Percentiles rank a stretch among this genome's conserved stretches.
phyloP scores from a whole-genome alignment of 495 filamentous ascomycete species.

The Hypoxylon crocopeplum region DNA sequence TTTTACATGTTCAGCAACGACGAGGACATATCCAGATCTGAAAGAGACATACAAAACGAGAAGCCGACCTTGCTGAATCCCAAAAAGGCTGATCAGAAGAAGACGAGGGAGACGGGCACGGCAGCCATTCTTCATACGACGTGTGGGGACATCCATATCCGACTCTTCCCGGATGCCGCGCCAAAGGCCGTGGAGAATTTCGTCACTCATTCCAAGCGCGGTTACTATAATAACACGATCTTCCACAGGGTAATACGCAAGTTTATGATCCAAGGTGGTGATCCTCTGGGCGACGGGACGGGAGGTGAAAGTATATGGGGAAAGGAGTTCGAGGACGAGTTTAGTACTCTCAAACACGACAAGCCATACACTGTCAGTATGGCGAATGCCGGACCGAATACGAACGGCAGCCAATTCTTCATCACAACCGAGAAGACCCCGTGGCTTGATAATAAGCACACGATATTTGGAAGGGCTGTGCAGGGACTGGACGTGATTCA shows the following conservation, averaged over 20 bases:
- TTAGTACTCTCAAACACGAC: constrained; percentile 89
- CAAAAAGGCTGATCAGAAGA: constrained; percentile 57
- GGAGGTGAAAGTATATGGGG: constrained; percentile 98
- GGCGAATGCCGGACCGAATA: constrained; percentile 93
- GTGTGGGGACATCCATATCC: constrained; percentile 92
- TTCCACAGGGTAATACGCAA: constrained; percentile 98
- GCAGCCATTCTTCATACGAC: constrained; percentile 90
- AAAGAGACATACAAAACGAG: constrained; percentile 94
- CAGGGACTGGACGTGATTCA: constrained; percentile 95
- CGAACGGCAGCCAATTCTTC: constrained; percentile 89
- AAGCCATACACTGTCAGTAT: constrained; percentile 95
- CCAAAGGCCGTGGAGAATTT: constrained; percentile 99
- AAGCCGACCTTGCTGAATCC: constrained; percentile 68
- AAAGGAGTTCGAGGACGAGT: constrained; percentile 93
- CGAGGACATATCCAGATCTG: constrained; percentile 78
- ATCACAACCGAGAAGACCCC: constrained; percentile 97
- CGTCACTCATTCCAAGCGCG: constrained; percentile 82
- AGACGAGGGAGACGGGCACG: constrained; percentile 72
- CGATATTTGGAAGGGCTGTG: constrained; percentile 89
- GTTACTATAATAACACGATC: constrained; percentile 96
- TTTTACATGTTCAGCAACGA: constrained; percentile 99
- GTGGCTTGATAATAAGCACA: constrained; percentile 97
- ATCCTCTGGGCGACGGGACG: constrained; percentile 93
- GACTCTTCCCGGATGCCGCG: constrained; percentile 90
- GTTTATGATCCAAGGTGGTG: constrained; percentile 97